Percentiles rank a stretch among this genome's conserved stretches.
phyloP scores from a whole-genome alignment of 768 basidiomycete species.

The Trichaptum fuscoviolaceum region DNA sequence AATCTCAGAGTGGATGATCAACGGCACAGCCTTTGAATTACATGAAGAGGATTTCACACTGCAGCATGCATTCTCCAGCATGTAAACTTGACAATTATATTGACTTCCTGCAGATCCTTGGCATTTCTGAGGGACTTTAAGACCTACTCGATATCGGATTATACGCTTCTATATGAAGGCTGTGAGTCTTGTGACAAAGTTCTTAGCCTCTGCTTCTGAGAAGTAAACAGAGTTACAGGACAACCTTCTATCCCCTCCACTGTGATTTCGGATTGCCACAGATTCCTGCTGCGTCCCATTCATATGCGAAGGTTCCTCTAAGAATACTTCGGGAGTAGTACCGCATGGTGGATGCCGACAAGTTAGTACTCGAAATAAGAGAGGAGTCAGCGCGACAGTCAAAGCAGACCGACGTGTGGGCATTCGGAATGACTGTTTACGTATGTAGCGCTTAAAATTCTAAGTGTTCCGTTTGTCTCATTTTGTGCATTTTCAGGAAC shows the following conservation, averaged over 20 bases:
- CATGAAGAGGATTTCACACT: background rate
- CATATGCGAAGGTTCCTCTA: background rate
- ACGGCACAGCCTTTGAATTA: background rate
- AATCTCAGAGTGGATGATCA: slow-evolving; percentile 1
- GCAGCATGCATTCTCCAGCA: background rate
- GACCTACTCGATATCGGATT: background rate
- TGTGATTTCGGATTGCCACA: background rate
- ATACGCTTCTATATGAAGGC: background rate
- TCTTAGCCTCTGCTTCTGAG: background rate
- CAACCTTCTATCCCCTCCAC: background rate
- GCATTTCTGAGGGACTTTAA: background rate
- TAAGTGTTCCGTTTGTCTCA: background rate
- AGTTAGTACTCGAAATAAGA: background rate
- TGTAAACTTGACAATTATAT: background rate
- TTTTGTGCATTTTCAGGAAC: background rate
- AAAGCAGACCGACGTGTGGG: background rate
- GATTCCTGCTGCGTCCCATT: background rate
- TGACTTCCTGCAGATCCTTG: background rate
- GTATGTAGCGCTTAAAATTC: background rate
- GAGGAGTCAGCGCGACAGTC: background rate
- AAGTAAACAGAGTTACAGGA: background rate
- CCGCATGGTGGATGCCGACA: background rate
- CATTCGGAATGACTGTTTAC: slow-evolving; percentile 4
- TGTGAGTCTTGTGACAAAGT: background rate
- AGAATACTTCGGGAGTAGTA: background rate